Base-by-base conservation (phyloP, 2,329 filamentous ascomycete genomes). In the Colletotrichum siamense region DNA sequence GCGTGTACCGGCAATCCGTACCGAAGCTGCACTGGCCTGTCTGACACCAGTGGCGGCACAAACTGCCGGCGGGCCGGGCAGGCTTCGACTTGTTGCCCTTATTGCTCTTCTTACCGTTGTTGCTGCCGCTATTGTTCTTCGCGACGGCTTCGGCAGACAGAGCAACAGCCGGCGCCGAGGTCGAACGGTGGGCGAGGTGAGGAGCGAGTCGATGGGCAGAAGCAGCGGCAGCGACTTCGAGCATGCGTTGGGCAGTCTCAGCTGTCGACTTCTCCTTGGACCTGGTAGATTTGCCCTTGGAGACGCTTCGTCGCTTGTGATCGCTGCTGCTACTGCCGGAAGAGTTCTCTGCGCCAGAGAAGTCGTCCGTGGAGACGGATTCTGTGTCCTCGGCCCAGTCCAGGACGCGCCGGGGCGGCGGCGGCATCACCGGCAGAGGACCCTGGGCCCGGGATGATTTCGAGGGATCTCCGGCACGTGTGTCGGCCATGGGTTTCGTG, bases 21-120 rank as follows among this genome's bases (percentile, higher is more conserved):
- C 85, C 87, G 82, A 84, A 90, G 78, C 83, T 85, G 81, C 89
- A 91, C 15, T 81, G 84, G 8, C 89, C 89, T 55, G 86, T 82
- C 68, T 84, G 83, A 80, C 88, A 89, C 88, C 88, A 91, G 80
- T 88, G 83, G 15, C 86, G 85, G 80, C 89, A 90, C 80, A 82
- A 81, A 30, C 52, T 78, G 78, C 57, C 71, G 62, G 61, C 39
- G 22, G 71, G 70, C 28, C 63, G 74, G n/a, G 59, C 16, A 13
- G 59, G 12, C 34, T 63, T 77, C 16, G 68, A 30, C 59, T 75
- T 75, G 16, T 22, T 52, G n/a, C 63, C 10, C 49, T 69, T 68
- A 7, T 68, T 18, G 30, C n/a, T 28, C 34, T 72, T 75, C 24
- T 62, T 67, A 30, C 6, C 10, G 44, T 26, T 62, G 55, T n/a